These are phyloP conservation scores for Heterobasidion occidentale DNA, from an alignment of 1,284 basidiomycete genomes.

Conservation along the genomic window DNA sequence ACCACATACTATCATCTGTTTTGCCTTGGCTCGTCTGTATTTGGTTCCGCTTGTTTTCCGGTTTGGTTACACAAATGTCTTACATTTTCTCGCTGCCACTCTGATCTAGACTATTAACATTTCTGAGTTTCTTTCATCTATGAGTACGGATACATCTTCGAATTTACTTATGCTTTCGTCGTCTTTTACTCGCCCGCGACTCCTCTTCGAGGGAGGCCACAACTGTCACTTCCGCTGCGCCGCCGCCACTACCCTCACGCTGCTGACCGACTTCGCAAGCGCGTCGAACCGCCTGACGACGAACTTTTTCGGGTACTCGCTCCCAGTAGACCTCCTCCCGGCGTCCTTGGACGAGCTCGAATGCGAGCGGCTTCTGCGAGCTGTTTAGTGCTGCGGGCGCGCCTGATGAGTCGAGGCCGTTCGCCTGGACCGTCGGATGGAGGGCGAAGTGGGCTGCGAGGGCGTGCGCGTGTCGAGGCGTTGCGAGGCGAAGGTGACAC, in stretches of 20 bases:
- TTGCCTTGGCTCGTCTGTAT: no score
- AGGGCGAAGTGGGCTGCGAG: constrained; percentile 39
- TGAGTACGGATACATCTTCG: neutral
- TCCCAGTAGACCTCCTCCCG: constrained; percentile 71
- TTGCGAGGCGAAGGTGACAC: constrained; percentile 67
- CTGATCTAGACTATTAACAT: no score
- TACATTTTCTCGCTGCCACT: no score
- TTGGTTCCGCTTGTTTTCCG: no score
- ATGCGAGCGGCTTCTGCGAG: constrained; percentile 24
- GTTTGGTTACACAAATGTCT: no score
- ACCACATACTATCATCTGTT: no score
- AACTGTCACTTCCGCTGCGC: no score
- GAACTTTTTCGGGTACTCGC: constrained; percentile 65
- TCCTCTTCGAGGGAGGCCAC: neutral
- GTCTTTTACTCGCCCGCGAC: neutral
- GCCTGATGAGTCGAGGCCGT: constrained; percentile 36
- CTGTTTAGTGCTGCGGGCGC: constrained; percentile 20
- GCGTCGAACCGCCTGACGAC: constrained; percentile 50
- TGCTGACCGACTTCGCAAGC: constrained; percentile 13
- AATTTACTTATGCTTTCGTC: neutral
- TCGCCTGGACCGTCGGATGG: constrained; percentile 29
- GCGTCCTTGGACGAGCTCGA: constrained; percentile 53
- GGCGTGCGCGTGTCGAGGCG: constrained; percentile 34
- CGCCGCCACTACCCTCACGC: neutral
- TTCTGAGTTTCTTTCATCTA: no score